Percentiles rank a stretch among this genome's conserved stretches.
These are phyloP conservation scores for Ganoderma leucocontextum DNA, from an alignment of 1,284 basidiomycete genomes.

Conservation along the genomic window DNA sequence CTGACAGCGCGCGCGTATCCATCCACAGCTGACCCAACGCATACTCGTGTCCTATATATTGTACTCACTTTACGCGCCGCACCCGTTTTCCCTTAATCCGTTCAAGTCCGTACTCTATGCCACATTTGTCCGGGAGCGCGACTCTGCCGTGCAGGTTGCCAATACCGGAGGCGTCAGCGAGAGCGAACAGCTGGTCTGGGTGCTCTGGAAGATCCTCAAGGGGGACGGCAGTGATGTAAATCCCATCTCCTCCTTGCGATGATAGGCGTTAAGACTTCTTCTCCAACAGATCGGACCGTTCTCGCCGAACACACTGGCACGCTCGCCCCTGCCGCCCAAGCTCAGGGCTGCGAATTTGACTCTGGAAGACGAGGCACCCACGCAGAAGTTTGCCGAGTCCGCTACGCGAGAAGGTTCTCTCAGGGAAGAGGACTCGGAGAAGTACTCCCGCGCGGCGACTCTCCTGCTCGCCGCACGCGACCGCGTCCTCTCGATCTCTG, in stretches of 20 bases:
- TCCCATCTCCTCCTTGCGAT: constrained; percentile 22
- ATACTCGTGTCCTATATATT: constrained; percentile 80
- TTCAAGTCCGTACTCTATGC: constrained; percentile 74
- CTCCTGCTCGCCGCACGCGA: constrained; percentile 72
- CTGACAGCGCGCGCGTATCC: constrained; percentile 19
- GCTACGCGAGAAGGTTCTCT: constrained; percentile 11
- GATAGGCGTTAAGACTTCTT: constrained; percentile 5
- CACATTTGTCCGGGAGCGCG: constrained; percentile 71
- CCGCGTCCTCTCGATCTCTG: constrained; percentile 73
- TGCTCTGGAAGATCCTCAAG: constrained; percentile 82
- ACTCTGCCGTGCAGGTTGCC: constrained; percentile 59
- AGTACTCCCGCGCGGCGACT: constrained; percentile 62
- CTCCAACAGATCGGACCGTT: constrained; percentile 72
- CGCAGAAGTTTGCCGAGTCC: constrained; percentile 49
- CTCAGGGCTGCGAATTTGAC: constrained; percentile 72
- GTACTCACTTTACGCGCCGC: constrained; percentile 77
- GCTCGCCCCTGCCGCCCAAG: constrained; percentile 74
- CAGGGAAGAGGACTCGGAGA: constrained; percentile 42
- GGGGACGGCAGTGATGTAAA: constrained; percentile 81
- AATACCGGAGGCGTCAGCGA: constrained; percentile 60
- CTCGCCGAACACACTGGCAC: constrained; percentile 73
- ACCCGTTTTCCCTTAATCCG: constrained; percentile 79
- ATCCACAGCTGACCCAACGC: constrained; percentile 65
- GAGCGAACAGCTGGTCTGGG: constrained; percentile 82
- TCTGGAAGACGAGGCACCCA: constrained; percentile 65